Percentiles rank a stretch among this genome's conserved stretches.
phyloP scores from a whole-genome alignment of 352 stramenopile species.

The Pythium aristosporum region DNA sequence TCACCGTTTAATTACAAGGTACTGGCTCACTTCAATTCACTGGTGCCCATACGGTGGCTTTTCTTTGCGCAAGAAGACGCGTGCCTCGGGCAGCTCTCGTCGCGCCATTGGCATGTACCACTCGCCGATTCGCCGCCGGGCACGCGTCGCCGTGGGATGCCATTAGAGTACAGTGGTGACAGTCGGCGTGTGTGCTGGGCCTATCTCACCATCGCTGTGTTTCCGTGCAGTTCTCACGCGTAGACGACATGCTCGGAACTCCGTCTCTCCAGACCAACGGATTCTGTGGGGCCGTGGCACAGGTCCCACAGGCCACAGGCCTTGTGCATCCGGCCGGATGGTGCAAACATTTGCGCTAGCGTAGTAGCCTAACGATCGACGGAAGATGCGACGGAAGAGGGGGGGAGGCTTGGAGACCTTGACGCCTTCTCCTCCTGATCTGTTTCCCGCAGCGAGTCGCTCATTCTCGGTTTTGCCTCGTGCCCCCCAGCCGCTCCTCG shows the following conservation, averaged over 20 bases:
- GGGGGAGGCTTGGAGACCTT: no score
- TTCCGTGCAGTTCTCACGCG: background rate
- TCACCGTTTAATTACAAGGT: background rate
- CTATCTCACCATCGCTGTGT: background rate
- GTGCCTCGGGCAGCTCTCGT: conserved; percentile 23
- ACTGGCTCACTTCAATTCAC: background rate
- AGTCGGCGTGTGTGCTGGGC: background rate
- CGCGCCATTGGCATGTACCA: background rate
- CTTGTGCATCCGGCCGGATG: background rate
- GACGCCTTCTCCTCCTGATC: background rate
- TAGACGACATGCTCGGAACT: no score
- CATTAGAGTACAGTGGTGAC: conserved; percentile 3
- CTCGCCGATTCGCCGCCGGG: conserved; percentile 7
- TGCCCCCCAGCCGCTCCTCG: background rate
- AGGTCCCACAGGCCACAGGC: background rate
- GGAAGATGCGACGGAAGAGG: background rate
- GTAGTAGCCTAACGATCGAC: background rate
- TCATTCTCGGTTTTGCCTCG: conserved; percentile 14
- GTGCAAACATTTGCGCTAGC: conserved; percentile 1
- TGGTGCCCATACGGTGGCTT: background rate
- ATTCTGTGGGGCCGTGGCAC: background rate
- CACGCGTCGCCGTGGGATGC: conserved; percentile 5
- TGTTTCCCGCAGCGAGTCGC: background rate
- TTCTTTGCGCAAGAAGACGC: conserved; percentile 11
- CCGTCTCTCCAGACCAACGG: conserved; percentile 8